These are phyloP conservation scores for Dryadomyces quercivorus DNA, from an alignment of 2,329 filamentous ascomycete species.

Conservation along the genomic window DNA sequence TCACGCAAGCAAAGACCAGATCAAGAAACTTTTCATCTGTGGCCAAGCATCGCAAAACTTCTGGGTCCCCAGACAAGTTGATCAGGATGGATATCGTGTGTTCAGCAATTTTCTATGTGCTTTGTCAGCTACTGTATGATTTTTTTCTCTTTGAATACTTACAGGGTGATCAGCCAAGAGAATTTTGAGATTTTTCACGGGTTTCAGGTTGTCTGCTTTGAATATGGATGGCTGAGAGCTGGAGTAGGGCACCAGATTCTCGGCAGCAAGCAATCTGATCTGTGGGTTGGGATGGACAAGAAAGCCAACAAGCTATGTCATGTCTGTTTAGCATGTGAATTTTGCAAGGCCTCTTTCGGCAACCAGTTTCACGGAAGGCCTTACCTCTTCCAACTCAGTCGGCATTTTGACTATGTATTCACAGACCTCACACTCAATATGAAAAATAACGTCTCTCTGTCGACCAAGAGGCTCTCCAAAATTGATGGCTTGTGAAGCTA, in stretches of 20 bases:
- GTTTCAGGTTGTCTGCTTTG: slow-evolving; percentile 65
- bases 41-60: slow-evolving; percentile 60
- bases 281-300: slow-evolving; percentile 86
- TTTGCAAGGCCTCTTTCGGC: not conserved
- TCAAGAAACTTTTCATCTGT: slow-evolving; percentile 75
- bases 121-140: not conserved
- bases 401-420: slow-evolving; percentile 40
- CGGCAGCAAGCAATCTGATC: slow-evolving; percentile 72
- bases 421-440: not conserved
- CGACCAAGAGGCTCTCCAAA: not conserved
- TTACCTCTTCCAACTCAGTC: slow-evolving; percentile 64
- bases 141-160: slow-evolving; percentile 19
- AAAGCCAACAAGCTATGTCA: slow-evolving; percentile 70
- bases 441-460: not conserved
- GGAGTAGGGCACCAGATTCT: slow-evolving; percentile 78
- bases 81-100: slow-evolving; percentile 85
- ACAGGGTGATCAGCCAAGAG: slow-evolving; percentile 74
- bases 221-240: slow-evolving; percentile 65
- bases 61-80: slow-evolving; percentile 67
- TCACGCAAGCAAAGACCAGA: slow-evolving; percentile 58
- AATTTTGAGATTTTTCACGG: slow-evolving; percentile 78
- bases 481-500: slow-evolving; percentile 4
- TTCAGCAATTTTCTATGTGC: slow-evolving; percentile 66
- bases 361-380: not conserved
- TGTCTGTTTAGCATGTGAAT: no score